Conservation (phyloP, 345 rosid species). For the Noccaea caerulescens region DNA sequence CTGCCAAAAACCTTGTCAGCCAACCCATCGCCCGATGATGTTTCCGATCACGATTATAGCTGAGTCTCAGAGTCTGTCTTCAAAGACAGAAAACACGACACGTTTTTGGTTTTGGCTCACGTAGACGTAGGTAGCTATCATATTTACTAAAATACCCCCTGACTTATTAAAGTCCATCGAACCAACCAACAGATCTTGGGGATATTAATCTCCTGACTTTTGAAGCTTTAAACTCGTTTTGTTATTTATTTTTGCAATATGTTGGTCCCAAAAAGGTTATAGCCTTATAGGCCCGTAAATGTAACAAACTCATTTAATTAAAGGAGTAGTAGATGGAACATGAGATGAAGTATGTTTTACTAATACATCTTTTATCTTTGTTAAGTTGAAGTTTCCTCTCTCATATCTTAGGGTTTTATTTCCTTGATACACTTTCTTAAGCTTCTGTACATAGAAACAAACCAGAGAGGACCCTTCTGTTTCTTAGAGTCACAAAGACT, state of each 20-base stretch:
- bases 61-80: neutral
- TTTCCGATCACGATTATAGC: slow-evolving; percentile 32
- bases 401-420: no score
- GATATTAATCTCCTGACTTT: neutral
- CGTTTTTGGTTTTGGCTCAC: slow-evolving; percentile 37
- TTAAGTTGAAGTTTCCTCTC: no score
- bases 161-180: neutral
- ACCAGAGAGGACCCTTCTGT: no score
- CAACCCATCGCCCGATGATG: slow-evolving; percentile 67
- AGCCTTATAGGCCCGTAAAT: slow-evolving; percentile 18
- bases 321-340: no score
- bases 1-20: slow-evolving; percentile 68
- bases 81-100: slow-evolving; percentile 11
- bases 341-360: no score
- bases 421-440: no score
- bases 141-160: slow-evolving; percentile 6
- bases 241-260: neutral
- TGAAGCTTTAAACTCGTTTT: no score
- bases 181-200: slow-evolving; percentile 3
- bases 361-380: no score
- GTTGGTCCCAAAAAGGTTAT: neutral
- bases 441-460: no score
- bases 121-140: slow-evolving; percentile 29
- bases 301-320: neutral
- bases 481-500: no score